phyloP scores from a whole-genome alignment of 1,139 yeast genomes.

The Wickerhamomyces sp. region DNA sequence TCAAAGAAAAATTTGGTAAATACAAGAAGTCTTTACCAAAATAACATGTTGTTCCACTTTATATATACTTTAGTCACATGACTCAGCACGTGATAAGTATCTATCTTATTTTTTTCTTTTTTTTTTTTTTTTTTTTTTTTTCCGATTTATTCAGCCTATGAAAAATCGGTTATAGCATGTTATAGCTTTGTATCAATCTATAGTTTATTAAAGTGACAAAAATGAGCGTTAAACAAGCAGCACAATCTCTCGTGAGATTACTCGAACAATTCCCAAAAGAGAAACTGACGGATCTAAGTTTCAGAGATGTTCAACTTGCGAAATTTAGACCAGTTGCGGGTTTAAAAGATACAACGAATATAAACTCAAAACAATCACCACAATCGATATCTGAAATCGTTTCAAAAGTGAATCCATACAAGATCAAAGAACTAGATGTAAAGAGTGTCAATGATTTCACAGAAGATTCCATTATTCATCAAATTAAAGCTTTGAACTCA shows the following conservation, averaged over 20 bases:
- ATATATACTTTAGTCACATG: background rate
- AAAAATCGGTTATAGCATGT: background rate
- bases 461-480: slow-evolving; percentile 53
- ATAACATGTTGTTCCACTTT: too few relatives aligned
- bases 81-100: too few relatives aligned
- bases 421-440: slow-evolving; percentile 31
- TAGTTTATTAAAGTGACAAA: background rate
- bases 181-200: background rate
- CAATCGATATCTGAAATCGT: slow-evolving; percentile 23
- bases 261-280: slow-evolving; percentile 54
- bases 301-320: slow-evolving; percentile 60
- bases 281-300: slow-evolving; percentile 59
- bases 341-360: slow-evolving; percentile 17
- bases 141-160: background rate
- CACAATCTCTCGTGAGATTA: slow-evolving; percentile 35
- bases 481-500: slow-evolving; percentile 53
- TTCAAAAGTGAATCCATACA: slow-evolving; percentile 22
- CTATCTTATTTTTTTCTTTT: too few relatives aligned
- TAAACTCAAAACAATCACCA: slow-evolving; percentile 9
- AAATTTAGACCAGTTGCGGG: slow-evolving; percentile 47
- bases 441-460: slow-evolving; percentile 33
- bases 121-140: background rate
- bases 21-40: too few relatives aligned
- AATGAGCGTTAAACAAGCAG: slow-evolving; percentile 29
- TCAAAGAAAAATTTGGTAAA: too few relatives aligned